These are phyloP conservation scores for Talaromyces proteolyticus DNA, from an alignment of 495 filamentous ascomycete species.

Conservation along the genomic window DNA sequence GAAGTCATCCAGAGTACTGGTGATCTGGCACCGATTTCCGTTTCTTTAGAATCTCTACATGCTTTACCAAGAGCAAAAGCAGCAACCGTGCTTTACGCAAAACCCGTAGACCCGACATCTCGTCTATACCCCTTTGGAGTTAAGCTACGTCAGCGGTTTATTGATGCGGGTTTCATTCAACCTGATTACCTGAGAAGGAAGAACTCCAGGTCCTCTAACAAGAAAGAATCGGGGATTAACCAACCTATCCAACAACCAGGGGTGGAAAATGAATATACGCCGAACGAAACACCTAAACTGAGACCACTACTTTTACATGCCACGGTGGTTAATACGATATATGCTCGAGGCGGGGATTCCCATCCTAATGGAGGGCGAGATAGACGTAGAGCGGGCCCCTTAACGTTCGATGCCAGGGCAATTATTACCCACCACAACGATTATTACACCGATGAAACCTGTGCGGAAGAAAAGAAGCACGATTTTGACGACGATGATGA, in stretches of 20 bases:
- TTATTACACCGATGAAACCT: constrained; percentile 25
- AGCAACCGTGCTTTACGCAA: constrained; percentile 48
- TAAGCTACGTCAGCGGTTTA: constrained; percentile 53
- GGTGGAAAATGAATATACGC: background rate
- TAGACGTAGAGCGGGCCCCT: background rate
- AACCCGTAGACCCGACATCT: constrained; percentile 48
- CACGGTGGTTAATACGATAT: constrained; percentile 84
- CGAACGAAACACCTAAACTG: constrained; percentile 13
- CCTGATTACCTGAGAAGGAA: constrained; percentile 32
- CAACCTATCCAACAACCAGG: background rate
- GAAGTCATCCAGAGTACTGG: background rate
- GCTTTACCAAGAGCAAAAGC: constrained; percentile 23
- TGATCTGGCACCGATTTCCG: constrained; percentile 3
- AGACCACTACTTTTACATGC: constrained; percentile 76
- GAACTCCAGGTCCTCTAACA: too few species aligned
- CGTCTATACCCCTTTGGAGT: constrained; percentile 59
- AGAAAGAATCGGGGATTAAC: background rate
- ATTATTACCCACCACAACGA: constrained; percentile 23
- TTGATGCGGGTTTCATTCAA: constrained; percentile 53
- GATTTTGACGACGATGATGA: background rate
- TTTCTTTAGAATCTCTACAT: constrained; percentile 34
- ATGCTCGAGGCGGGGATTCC: constrained; percentile 38
- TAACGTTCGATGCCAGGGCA: constrained; percentile 32
- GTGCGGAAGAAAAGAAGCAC: constrained; percentile 8
- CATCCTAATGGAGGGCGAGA: background rate